Evolutionary conservation across 306 rosid genomes (phyloP).

Genomic region (Vigna mungo): DNA sequence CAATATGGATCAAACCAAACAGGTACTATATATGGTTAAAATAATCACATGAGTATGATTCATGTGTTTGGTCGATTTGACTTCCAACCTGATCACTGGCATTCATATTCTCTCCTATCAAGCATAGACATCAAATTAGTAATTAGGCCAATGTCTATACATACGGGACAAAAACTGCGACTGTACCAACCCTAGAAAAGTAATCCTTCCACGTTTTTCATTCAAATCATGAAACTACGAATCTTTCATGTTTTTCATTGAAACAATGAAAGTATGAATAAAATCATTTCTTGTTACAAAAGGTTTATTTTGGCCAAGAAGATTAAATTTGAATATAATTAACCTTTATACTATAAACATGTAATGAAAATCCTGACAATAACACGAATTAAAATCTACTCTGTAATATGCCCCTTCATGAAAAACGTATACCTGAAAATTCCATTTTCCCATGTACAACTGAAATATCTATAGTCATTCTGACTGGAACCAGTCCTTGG

Average conservation of each 20-base stretch:
- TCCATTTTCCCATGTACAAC: conserved; percentile 59
- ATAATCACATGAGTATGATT: no score
- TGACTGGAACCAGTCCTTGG: conserved; percentile 78
- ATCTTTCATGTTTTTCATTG: conserved; percentile 18
- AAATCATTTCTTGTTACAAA: conserved; percentile 28
- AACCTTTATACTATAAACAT: conserved; percentile 39
- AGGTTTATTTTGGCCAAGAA: conserved; percentile 32
- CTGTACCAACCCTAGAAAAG: neutral
- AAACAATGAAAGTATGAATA: conserved; percentile 47
- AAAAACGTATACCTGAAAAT: conserved; percentile 46
- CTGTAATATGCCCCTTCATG: conserved; percentile 38
- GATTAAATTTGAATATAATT: conserved; percentile 36
- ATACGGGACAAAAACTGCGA: neutral
- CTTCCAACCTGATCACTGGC: neutral
- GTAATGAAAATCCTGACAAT: conserved; percentile 33
- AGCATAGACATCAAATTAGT: neutral
- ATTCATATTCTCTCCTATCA: neutral
- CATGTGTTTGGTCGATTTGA: no score
- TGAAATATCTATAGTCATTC: conserved; percentile 56
- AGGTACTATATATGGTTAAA: no score
- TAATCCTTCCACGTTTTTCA: neutral
- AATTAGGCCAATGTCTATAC: neutral
- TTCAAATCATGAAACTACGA: conserved; percentile 13
- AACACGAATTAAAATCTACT: conserved; percentile 35
- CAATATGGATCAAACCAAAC: no score